Evolutionary conservation across 2,329 filamentous ascomycete genomes (phyloP).

Genomic region (Exophiala viscosa): DNA sequence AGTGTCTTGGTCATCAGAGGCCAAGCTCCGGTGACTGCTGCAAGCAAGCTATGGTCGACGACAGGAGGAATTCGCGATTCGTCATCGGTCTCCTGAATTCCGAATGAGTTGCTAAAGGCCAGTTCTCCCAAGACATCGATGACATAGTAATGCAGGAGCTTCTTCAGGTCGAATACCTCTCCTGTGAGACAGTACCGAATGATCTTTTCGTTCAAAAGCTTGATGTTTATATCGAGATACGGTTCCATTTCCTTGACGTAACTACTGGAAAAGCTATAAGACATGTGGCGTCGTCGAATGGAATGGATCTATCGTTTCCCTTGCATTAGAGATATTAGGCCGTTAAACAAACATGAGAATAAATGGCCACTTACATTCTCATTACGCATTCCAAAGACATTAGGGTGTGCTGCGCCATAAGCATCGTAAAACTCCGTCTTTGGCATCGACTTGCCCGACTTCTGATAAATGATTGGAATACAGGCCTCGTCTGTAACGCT

Average conservation of each 20-base stretch:
- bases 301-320: not conserved
- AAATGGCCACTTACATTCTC: conserved; percentile 16
- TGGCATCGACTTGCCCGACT: conserved; percentile 30
- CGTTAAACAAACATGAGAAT: not conserved
- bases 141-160: conserved; percentile 26
- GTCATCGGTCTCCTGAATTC: conserved; percentile 30
- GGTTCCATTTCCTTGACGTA: conserved; percentile 38
- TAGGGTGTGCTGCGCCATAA: conserved; percentile 32
- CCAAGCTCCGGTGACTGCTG: conserved; percentile 32
- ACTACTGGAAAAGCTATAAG: conserved; percentile 34
- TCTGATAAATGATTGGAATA: conserved; percentile 32
- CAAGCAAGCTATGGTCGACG: conserved; percentile 34
- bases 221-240: conserved; percentile 34
- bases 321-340: no score
- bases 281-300: conserved; percentile 27
- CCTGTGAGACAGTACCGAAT: conserved; percentile 4
- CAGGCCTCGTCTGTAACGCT: conserved; percentile 32
- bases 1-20: conserved; percentile 28
- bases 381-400: conserved; percentile 36
- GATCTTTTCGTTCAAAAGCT: conserved; percentile 30
- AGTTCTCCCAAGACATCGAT: conserved; percentile 5
- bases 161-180: conserved; percentile 33
- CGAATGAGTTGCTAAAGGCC: conserved; percentile 34
- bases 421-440: conserved; percentile 38
- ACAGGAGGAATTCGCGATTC: conserved; percentile 33